Conservation (phyloP, 352 stramenopile species). For the Pythium aquatile region DNA sequence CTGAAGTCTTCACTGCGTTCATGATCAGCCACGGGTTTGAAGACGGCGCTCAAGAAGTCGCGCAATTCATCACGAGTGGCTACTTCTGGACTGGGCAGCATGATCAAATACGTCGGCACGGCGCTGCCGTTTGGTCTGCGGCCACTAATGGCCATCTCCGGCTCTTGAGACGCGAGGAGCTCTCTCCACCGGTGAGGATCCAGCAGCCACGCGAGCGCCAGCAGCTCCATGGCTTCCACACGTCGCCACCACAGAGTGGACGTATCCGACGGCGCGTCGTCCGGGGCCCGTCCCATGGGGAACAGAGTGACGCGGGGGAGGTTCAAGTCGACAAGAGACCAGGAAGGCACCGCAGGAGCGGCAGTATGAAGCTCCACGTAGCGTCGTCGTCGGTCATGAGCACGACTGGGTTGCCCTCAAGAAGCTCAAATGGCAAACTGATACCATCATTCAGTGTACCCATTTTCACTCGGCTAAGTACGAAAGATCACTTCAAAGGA, state of each 20-base stretch:
- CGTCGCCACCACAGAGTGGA: background rate
- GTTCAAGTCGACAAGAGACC: background rate
- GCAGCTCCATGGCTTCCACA: background rate
- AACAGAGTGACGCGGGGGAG: background rate
- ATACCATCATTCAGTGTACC: too few relatives aligned
- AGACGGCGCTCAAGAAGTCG: too few relatives aligned
- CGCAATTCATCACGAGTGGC: too few relatives aligned
- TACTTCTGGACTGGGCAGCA: too few relatives aligned
- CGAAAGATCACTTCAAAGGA: background rate
- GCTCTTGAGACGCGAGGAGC: background rate
- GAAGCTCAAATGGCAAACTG: too few relatives aligned
- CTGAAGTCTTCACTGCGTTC: too few relatives aligned
- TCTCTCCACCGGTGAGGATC: slow-evolving; percentile 1
- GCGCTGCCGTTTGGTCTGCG: background rate
- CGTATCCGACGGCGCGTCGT: too few relatives aligned
- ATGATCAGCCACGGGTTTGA: too few relatives aligned
- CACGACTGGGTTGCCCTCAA: background rate
- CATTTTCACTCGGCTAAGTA: background rate
- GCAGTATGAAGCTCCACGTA: background rate
- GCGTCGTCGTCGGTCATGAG: too few relatives aligned
- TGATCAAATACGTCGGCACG: background rate
- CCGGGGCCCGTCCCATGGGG: too few relatives aligned
- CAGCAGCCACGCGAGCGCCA: slow-evolving; percentile 2
- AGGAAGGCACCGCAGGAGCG: slow-evolving; percentile 1
- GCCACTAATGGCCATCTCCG: background rate